Base-by-base conservation (phyloP, 805 yeast genomes). In the Pichia phayaonensis region DNA sequence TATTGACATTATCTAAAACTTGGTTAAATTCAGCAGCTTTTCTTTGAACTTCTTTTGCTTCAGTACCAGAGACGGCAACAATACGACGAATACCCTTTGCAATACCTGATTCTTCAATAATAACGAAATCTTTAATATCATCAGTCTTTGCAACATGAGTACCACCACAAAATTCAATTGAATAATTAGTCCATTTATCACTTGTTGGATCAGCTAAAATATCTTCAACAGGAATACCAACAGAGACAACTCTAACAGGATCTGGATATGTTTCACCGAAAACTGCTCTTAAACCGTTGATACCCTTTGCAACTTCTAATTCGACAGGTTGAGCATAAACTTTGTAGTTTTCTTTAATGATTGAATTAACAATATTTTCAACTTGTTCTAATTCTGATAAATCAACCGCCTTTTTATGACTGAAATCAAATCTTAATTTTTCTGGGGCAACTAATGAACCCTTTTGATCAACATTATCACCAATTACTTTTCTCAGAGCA, bases 221-320 rank as follows among this genome's bases (percentile, higher is more conserved):
- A 15, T 86, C 94, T 24, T 86, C 90, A 42, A 94, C 90, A 44
- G 96, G 83, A 40, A 79, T 84, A 64, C 99, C 99, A 63, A 94
- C 86, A 29, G 96, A 87, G 45, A 94, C 97, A 59, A 94, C 99
- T 67, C 99, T 83, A 22, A 94, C 99, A 39, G 99, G 99, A 65
- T 94, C 97, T 42, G 99, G 99, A 65, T 94, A 94, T 3, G 96
- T 89, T 75, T 94, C 99, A 63, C 99, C 99, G 62, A 94, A 94
- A 41, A 94, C 99, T 50, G 99, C 99, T 72, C 99, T 87, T 44
- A 94, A 82, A 29, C 97, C 95, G 57, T 70, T 72, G 59, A 94
- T 90, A 45, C 77, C 71, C 61, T 78, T 81, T 40, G 98, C 99
- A 53, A 70, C 63, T 21, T 73, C 77, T 56, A 94, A 76, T 11